Base-by-base conservation (phyloP, 805 yeast genomes). In the Zygosaccharomyces bisporus region DNA sequence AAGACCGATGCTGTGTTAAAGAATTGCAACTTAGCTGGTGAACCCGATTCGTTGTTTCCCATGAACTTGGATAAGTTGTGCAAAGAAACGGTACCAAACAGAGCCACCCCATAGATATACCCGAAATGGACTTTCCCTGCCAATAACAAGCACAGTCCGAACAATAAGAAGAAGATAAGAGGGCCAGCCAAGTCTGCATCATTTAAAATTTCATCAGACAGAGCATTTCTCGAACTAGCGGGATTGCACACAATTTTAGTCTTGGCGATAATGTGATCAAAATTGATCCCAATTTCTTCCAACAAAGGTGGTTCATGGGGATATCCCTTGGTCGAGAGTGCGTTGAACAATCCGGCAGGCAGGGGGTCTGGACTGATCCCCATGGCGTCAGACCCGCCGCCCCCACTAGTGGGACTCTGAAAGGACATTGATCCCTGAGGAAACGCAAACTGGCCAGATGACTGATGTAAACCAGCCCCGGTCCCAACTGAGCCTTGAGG, bases 171-270 rank as follows among this genome's bases (percentile, higher is more conserved):
- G 64, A 91, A 93, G 32, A 93, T 69, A 24, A 93, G 73, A 1
- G 99, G 99, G 1, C 99, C 99, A 0, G 98, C 97, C 54, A 93
- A 72, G 61, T 93, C 99, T 19, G 93, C 76, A 65, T 91, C 99
- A 42, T 81, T 80, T 79, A 87, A 77, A 27, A 82, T 81, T 54
- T 88, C 93, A 31, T 81, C 79, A 38, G 83, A 79, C 14, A 87
- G 72, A 12, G 69, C 67, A 27, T 81, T 76, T 36, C 66, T 64
- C 16, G 70, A 59, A 37, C 59, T 51, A 9, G 80, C 73, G 10
- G 96, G 95, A 55, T 86, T 84, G 61, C 93, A 73, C 8, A 90
- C 98, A 1, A 91, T 86, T 58, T 79, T 66, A 0, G 98, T 93
- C 71, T 87, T 93, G 27, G 79, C 73, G 56, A 81, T 79, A 52